Percentiles rank a stretch among this genome's conserved stretches.
Conservation (phyloP, 2,329 filamentous ascomycete genomes). For the Pseudogymnoascus sp. region DNA sequence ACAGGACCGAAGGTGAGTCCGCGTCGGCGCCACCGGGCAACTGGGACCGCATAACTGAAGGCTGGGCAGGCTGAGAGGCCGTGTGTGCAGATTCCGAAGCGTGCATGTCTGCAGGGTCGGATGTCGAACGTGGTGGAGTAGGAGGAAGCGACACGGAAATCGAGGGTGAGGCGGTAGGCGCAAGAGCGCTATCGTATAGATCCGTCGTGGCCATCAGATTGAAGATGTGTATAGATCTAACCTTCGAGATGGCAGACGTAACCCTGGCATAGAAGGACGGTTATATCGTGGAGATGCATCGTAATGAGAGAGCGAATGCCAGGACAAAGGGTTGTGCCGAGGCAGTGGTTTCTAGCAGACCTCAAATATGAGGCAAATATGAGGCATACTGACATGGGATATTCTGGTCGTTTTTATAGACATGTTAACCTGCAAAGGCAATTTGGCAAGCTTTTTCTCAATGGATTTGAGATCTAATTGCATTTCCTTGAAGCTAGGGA, state of each 20-base stretch:
- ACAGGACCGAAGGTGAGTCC: background rate
- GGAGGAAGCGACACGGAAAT: constrained; percentile 5
- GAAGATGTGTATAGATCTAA: background rate
- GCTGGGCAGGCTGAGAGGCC: background rate
- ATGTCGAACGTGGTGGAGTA: constrained; percentile 7
- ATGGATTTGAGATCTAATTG: background rate
- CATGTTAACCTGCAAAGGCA: background rate
- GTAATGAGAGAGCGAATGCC: background rate
- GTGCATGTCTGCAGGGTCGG: constrained; percentile 1
- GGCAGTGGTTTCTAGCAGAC: background rate
- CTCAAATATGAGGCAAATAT: background rate
- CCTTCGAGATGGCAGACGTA: background rate
- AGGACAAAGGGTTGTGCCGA: background rate
- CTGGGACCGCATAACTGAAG: background rate
- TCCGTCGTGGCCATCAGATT: constrained; percentile 1
- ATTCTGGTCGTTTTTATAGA: background rate
- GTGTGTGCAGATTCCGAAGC: background rate
- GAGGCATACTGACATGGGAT: background rate
- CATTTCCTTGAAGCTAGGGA: background rate
- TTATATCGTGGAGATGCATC: background rate
- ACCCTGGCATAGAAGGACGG: background rate
- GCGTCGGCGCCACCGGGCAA: background rate
- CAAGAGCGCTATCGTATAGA: constrained; percentile 7
- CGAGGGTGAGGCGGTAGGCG: background rate
- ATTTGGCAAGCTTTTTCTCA: background rate